Percentiles rank a stretch among this genome's conserved stretches.
phyloP scores from a whole-genome alignment of 192 early-diverging fungal species.

The Backusella australiensis region DNA sequence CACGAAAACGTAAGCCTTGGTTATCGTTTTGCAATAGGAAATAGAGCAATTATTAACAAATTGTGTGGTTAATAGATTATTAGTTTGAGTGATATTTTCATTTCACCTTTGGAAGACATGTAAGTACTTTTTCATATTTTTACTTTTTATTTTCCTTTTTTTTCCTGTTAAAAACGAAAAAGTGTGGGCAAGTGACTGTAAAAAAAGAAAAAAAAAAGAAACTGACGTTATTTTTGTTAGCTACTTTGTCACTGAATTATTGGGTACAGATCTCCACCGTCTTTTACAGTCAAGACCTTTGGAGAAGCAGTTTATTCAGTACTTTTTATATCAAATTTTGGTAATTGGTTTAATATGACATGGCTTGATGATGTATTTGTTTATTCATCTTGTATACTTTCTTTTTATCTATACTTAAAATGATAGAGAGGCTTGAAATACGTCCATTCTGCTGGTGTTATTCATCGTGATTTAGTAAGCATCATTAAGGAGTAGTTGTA shows the following conservation, averaged over 20 bases:
- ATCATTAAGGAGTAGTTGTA: neutral
- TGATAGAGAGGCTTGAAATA: constrained; percentile 82
- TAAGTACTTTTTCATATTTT: constrained; percentile 35
- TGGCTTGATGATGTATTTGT: neutral
- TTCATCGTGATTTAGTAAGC: constrained; percentile 88
- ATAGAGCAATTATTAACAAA: neutral
- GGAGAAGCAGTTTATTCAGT: constrained; percentile 95
- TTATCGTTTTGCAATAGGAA: neutral
- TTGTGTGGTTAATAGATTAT: constrained; percentile 59
- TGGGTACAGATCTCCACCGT: constrained; percentile 95
- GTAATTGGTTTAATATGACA: constrained; percentile 23
- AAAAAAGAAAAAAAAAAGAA: neutral
- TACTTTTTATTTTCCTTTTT: too few species aligned
- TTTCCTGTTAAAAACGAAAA: too few species aligned
- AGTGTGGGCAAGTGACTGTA: neutral
- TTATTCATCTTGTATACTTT: neutral
- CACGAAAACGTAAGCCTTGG: constrained; percentile 82
- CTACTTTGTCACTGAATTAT: constrained; percentile 95
- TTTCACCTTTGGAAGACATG: constrained; percentile 91
- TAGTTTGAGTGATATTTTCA: constrained; percentile 90
- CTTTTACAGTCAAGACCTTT: constrained; percentile 86
- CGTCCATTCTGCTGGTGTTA: constrained; percentile 92
- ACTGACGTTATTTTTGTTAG: constrained; percentile 22
- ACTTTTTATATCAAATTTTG: constrained; percentile 96
- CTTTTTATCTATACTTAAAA: neutral